Evolutionary conservation across 352 stramenopile genomes (phyloP).

Genomic region (Globisporangium recalcitrans): DNA sequence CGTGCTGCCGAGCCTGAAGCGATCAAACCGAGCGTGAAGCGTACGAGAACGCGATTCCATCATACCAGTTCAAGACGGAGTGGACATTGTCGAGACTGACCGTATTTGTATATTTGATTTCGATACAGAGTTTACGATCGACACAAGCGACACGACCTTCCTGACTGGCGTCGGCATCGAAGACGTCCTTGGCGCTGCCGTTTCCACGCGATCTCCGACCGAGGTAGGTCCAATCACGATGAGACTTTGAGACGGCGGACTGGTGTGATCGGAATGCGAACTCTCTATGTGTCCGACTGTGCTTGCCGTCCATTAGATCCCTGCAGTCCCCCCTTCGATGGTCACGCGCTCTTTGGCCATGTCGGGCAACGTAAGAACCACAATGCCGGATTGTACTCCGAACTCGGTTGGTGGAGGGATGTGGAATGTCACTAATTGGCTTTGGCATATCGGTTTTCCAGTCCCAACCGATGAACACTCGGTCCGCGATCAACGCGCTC

Average conservation of each 20-base stretch:
- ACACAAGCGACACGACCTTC: conserved; percentile 65
- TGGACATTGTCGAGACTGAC: not conserved
- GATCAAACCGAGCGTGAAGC: conserved; percentile 9
- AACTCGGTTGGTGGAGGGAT: not conserved
- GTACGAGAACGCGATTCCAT: too few species aligned
- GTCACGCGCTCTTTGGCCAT: conserved; percentile 45
- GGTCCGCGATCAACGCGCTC: conserved; percentile 60
- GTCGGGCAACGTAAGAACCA: conserved; percentile 19
- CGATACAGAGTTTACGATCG: conserved; percentile 20
- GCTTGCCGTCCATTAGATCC: too few species aligned
- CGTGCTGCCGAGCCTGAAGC: conserved; percentile 5
- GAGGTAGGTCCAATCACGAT: conserved; percentile 28
- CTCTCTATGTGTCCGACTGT: too few species aligned
- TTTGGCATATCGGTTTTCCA: conserved; percentile 3
- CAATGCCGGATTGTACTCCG: too few species aligned
- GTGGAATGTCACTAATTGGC: not conserved
- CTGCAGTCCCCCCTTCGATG: conserved; percentile 45
- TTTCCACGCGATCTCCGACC: conserved; percentile 11
- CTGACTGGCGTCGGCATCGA: conserved; percentile 71
- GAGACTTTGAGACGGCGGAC: too few species aligned
- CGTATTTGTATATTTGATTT: not conserved
- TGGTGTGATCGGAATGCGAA: too few species aligned
- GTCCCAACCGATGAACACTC: conserved; percentile 37
- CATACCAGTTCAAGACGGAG: too few species aligned
- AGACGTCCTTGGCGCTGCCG: conserved; percentile 33